These are phyloP conservation scores for Pseudogymnoascus sp. DNA, from an alignment of 2,329 filamentous ascomycete species.

Conservation along the genomic window DNA sequence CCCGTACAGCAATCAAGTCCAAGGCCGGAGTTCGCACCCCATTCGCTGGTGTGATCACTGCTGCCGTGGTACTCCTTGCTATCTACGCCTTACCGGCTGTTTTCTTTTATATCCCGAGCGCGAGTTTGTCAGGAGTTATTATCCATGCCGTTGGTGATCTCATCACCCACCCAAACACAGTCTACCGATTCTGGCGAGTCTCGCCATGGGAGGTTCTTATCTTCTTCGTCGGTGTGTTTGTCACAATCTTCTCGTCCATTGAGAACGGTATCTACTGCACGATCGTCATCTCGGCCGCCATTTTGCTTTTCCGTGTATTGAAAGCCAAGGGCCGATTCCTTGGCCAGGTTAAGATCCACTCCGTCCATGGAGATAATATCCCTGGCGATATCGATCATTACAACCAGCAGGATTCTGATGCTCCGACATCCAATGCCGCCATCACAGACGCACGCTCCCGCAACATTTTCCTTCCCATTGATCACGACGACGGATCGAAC, in stretches of 20 bases:
- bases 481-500: conserved; percentile 85
- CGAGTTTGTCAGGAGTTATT: conserved; percentile 77
- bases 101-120: conserved; percentile 87
- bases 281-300: conserved; percentile 64
- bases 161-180: conserved; percentile 80
- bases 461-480: conserved; percentile 79
- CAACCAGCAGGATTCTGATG: not conserved
- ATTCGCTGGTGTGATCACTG: conserved; percentile 83
- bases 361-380: conserved; percentile 69
- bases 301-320: conserved; percentile 77
- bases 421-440: conserved; percentile 9
- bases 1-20: conserved; percentile 90
- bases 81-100: conserved; percentile 82
- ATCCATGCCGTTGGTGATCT: conserved; percentile 93
- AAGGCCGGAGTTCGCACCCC: conserved; percentile 93
- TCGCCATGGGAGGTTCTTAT: conserved; percentile 85
- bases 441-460: conserved; percentile 45
- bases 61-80: conserved; percentile 74
- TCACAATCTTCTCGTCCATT: conserved; percentile 81
- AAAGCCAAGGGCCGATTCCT: conserved; percentile 79
- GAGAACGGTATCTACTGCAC: conserved; percentile 91
- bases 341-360: conserved; percentile 75
- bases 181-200: conserved; percentile 93
- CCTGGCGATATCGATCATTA: conserved; percentile 51
- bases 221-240: conserved; percentile 86